Percentiles rank a stretch among this genome's conserved stretches.
Evolutionary conservation across 495 filamentous ascomycete species (phyloP).

Genomic region (Daldinia grandis): DNA sequence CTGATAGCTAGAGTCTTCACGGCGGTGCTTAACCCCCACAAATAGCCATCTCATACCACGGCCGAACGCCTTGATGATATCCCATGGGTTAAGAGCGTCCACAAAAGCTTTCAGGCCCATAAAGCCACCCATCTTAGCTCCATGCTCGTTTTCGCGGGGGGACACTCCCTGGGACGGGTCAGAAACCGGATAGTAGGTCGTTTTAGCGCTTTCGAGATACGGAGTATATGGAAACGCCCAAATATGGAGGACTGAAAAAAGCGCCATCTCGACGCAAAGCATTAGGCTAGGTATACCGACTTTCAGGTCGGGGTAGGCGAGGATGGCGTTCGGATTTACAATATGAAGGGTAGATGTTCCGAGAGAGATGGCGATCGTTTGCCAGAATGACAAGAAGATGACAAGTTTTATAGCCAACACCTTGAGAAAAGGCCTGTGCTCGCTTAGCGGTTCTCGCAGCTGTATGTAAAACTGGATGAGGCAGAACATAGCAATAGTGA

Average conservation of each 20-base stretch:
- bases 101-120: constrained; percentile 68
- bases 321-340: constrained; percentile 66
- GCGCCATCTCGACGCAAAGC: constrained; percentile 87
- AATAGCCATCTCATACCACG: constrained; percentile 84
- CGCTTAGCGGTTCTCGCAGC: constrained; percentile 70
- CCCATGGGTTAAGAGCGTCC: constrained; percentile 84
- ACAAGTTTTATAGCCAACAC: constrained; percentile 90
- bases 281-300: constrained; percentile 81
- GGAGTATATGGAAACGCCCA: constrained; percentile 83
- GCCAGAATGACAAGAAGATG: constrained; percentile 96
- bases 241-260: constrained; percentile 80
- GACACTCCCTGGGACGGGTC: constrained; percentile 37
- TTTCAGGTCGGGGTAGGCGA: constrained; percentile 78
- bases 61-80: constrained; percentile 79
- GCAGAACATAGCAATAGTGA: constrained; percentile 91
- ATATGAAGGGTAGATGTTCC: constrained; percentile 68
- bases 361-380: constrained; percentile 75
- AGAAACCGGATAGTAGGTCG: constrained; percentile 48
- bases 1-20: constrained; percentile 56
- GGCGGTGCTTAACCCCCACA: constrained; percentile 68
- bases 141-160: constrained; percentile 60
- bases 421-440: constrained; percentile 81
- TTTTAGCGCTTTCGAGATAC: constrained; percentile 61
- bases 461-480: constrained; percentile 91
- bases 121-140: constrained; percentile 67